phyloP scores from a whole-genome alignment of 2,329 filamentous ascomycete genomes.

The Trichoderma lentiforme region DNA sequence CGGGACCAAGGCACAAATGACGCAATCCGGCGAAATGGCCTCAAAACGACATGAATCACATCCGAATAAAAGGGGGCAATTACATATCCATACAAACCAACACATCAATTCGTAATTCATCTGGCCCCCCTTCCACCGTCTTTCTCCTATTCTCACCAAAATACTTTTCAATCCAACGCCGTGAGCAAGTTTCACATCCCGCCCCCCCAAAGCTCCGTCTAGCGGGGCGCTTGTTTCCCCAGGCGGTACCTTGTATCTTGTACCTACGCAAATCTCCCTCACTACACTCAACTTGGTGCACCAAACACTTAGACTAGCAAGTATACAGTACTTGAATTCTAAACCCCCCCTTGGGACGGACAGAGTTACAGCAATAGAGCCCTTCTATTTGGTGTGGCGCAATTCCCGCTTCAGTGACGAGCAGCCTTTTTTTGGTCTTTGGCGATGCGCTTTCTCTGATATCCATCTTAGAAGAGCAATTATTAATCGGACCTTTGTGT shows the following conservation, averaged over 20 bases:
- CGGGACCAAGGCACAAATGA: background rate
- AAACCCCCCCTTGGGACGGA: background rate
- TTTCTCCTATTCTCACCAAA: background rate
- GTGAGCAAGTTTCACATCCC: slow-evolving; percentile 12
- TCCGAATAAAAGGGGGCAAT: background rate
- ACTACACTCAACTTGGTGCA: too few species aligned
- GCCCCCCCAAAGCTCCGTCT: background rate
- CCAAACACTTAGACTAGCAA: background rate
- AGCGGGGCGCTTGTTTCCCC: background rate
- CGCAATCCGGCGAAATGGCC: background rate
- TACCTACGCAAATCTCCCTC: background rate
- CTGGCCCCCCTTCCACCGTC: background rate
- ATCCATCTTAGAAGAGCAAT: background rate
- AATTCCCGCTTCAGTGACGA: slow-evolving; percentile 9
- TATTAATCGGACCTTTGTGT: slow-evolving; percentile 5
- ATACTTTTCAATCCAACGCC: background rate
- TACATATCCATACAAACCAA: background rate
- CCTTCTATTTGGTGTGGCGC: slow-evolving; percentile 2
- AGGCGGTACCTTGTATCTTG: background rate
- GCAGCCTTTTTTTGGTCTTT: background rate
- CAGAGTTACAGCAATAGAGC: background rate
- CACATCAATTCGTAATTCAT: background rate
- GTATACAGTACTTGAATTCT: background rate
- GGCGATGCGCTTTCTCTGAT: background rate
- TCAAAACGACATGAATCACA: background rate